Conservation (phyloP, 441 rosid species). For the Syzygium syzygioides region DNA sequence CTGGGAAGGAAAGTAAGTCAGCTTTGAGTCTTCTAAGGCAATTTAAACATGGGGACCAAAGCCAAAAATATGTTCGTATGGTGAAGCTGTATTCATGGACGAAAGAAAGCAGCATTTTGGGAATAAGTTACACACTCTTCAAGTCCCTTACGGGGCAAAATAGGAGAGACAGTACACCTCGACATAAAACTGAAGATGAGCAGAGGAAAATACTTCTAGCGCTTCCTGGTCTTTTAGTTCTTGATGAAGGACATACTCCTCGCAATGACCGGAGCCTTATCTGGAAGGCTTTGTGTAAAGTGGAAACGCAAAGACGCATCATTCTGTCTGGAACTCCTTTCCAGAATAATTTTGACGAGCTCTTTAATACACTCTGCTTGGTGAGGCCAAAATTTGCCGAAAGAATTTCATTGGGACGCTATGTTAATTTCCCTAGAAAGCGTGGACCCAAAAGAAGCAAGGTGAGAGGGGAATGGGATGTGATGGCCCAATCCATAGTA, state of each 20-base stretch:
- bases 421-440: conserved; percentile 5
- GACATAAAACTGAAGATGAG: background rate
- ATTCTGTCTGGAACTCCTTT: conserved; percentile 83
- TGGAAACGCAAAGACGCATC: conserved; percentile 50
- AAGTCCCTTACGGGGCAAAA: conserved; percentile 33
- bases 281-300: conserved; percentile 49
- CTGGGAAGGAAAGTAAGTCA: conserved; percentile 32
- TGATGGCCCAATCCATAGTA: conserved; percentile 25
- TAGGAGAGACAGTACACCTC: background rate
- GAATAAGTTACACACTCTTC: conserved; percentile 51
- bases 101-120: conserved; percentile 41
- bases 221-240: conserved; percentile 45
- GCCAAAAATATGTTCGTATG: conserved; percentile 16
- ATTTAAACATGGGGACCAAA: background rate
- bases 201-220: conserved; percentile 35
- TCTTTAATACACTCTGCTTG: conserved; percentile 46
- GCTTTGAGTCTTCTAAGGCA: conserved; percentile 19
- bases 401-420: background rate
- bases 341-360: conserved; percentile 74
- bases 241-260: conserved; percentile 85
- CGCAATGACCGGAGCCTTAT: conserved; percentile 50
- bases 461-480: conserved; percentile 26
- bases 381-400: conserved; percentile 42
- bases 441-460: conserved; percentile 16
- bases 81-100: conserved; percentile 57